Conservation (phyloP, 306 rosid genomes). For the Glycine latifolia region DNA sequence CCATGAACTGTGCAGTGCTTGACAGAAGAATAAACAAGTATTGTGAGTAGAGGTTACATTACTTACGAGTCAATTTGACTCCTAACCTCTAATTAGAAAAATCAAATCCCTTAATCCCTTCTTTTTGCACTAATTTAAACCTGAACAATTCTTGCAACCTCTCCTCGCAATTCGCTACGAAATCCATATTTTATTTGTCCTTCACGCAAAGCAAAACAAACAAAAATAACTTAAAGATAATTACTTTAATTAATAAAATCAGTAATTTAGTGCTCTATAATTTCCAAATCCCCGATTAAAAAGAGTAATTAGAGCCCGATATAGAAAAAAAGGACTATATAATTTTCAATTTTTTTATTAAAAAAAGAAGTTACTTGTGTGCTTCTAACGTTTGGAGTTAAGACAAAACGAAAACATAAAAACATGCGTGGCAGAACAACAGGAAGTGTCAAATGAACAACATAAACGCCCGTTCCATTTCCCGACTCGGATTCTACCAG, state of each 20-base stretch:
- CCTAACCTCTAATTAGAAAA: not conserved
- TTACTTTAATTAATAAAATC: not conserved
- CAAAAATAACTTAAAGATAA: not conserved
- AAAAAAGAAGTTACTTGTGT: slow-evolving; percentile 18
- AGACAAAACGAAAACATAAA: slow-evolving; percentile 44
- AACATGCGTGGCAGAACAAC: slow-evolving; percentile 46
- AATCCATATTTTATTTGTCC: not conserved
- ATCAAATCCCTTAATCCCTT: slow-evolving; percentile 1
- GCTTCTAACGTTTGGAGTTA: not conserved
- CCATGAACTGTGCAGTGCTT: not conserved
- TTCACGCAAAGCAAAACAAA: no score
- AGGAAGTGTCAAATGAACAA: not conserved
- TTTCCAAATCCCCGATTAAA: not conserved
- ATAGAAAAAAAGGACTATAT: no score
- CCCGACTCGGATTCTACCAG: slow-evolving; percentile 44
- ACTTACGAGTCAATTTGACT: slow-evolving; percentile 36
- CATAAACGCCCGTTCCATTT: slow-evolving; percentile 1
- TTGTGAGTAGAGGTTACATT: not conserved
- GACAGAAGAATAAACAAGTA: not conserved
- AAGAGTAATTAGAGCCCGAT: not conserved
- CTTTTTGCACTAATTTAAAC: not conserved
- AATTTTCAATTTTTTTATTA: no score
- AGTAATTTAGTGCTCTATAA: not conserved
- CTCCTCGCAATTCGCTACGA: not conserved
- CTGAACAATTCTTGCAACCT: not conserved